Base-by-base conservation (phyloP, 2,329 filamentous ascomycete genomes). In the Colletotrichum melonis region DNA sequence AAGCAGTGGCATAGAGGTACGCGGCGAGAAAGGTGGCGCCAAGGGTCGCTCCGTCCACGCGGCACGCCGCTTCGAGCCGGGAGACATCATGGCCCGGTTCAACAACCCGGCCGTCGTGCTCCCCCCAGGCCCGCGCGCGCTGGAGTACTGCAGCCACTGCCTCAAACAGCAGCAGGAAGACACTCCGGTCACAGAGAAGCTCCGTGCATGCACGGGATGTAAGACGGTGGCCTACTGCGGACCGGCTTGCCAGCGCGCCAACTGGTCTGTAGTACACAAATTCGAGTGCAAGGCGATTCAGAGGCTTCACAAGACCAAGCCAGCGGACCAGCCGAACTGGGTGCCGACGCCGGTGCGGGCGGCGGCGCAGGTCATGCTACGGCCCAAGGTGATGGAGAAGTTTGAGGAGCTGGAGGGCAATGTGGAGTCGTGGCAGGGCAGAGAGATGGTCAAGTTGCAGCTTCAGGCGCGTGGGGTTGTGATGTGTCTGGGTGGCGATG, bases 291-390 rank as follows among this genome's bases (percentile, higher is more conserved):
- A 80, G 32, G 79, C 83, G 38, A 82, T 88, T 73, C 76, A 78
- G 75, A 35, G 60, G 19, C 60, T 73, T n/a, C 71, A 71, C 52
- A 84, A 82, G 60, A 83, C 87, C 24, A 81, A 86, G 24, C 79
- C 78, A 58, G 78, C 79, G 57, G 78, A 81, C 7, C 76, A 76
- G 54, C 74, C 76, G 30, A 67, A 79, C 74, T 75, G 76, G 76
- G 68, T 91, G 69, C 90, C 90, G 1, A 91, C 90, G 1, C 85
- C 88, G 0, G 87, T 90, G 28, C 83, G 90, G 35, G 88, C 87
- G 2, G 80, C 90, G 16, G 78, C 91, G 57, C 88, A 89, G 79
- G 80, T 88, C 4, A 79, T 91, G 60, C 74, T 89, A 54, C 81
- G 78, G 24, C 78, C 82, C 73, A 76, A 76, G 9, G 77, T 79